phyloP scores from a whole-genome alignment of 176 grass and related monocot genomes.

The Zea mays region Zm-B73-REFERENCE-NAM-5.0 NC_050099.1:219150001-219150500 shows the following conservation, averaged over 20 bases:
- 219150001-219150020: slow-evolving; percentile 84
- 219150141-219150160: neutral
- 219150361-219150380: slow-evolving; percentile 93
- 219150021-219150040: slow-evolving; percentile 64
- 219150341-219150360: slow-evolving; percentile 77
- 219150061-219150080: slow-evolving; percentile 90
- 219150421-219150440: neutral
- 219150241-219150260: slow-evolving; percentile 85
- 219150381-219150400: slow-evolving; percentile 27
- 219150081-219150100: slow-evolving; percentile 80
- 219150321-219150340: slow-evolving; percentile 68
- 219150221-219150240: slow-evolving; percentile 81
- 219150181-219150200: slow-evolving; percentile 60
- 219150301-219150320: slow-evolving; percentile 69
- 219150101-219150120: slow-evolving; percentile 57
- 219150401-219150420: slow-evolving; percentile 35
- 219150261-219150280: slow-evolving; percentile 72
- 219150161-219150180: slow-evolving; percentile 18
- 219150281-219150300: slow-evolving; percentile 73
- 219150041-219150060: slow-evolving; percentile 82
- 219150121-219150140: slow-evolving; percentile 5
- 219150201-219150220: slow-evolving; percentile 62
- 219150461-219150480: slow-evolving; percentile 29
- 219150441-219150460: slow-evolving; percentile 5
- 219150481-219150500: no score